Conservation (phyloP, 805 yeast species). For the Blastobotrys americana region DNA sequence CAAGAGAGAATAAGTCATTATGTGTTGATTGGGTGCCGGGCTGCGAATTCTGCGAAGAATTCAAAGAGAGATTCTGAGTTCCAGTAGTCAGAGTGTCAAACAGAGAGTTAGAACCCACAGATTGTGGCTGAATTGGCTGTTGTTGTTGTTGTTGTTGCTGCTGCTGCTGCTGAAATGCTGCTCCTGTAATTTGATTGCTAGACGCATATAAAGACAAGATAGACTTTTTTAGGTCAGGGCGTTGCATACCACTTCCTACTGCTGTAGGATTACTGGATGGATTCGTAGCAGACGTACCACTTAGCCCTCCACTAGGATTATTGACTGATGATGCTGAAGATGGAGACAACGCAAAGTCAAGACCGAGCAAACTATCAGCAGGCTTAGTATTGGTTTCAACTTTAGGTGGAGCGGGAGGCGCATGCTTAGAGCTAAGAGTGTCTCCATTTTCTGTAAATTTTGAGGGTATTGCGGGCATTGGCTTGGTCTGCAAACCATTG, state of each 20-base stretch:
- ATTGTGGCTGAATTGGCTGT: slow-evolving; percentile 5
- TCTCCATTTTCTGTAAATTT: slow-evolving; percentile 5
- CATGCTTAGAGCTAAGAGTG: background rate
- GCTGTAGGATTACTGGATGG: slow-evolving; percentile 13
- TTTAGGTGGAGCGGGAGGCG: slow-evolving; percentile 11
- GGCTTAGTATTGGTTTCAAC: slow-evolving; percentile 11
- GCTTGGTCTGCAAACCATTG: background rate
- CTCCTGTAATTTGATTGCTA: slow-evolving; percentile 27
- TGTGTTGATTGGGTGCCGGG: background rate
- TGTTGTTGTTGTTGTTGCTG: slow-evolving; percentile 9
- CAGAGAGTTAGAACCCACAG: too few species aligned
- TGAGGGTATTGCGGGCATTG: slow-evolving; percentile 13
- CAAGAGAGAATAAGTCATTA: background rate
- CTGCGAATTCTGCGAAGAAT: slow-evolving; percentile 6
- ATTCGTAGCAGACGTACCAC: slow-evolving; percentile 9
- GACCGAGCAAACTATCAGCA: slow-evolving; percentile 17
- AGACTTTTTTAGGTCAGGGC: slow-evolving; percentile 88
- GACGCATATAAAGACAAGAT: slow-evolving; percentile 73
- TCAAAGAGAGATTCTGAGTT: slow-evolving; percentile 15
- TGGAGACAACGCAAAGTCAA: slow-evolving; percentile 21
- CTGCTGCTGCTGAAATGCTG: slow-evolving; percentile 8
- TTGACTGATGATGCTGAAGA: slow-evolving; percentile 10
- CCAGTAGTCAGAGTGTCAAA: slow-evolving; percentile 9
- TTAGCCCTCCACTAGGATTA: background rate
- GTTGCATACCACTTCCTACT: slow-evolving; percentile 27